Base-by-base conservation (phyloP, 2,329 filamentous ascomycete species). In the Alternaria sp. region DNA sequence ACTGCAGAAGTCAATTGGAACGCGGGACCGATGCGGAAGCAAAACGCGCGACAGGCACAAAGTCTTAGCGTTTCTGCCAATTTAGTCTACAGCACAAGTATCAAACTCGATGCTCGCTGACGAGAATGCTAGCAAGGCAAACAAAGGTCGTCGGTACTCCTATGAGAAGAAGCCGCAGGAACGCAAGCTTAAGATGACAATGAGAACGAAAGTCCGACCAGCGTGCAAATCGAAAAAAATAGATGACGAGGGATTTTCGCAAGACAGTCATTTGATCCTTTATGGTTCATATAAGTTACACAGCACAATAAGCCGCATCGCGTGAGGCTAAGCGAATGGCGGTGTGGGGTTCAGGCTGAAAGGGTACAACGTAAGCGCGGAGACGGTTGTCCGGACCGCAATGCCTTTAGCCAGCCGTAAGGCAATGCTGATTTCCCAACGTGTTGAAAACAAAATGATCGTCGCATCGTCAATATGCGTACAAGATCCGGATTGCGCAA, bases 311-410 rank as follows among this genome's bases (percentile, higher is more conserved):
- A 70, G 62, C 65, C 71, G 63, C 66, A 62, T 40, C 51, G 65
- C 68, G 72, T 72, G 71, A 71, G 71, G 66, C 70, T 72, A 70
- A 72, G 67, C 69, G 69, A 72, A 60, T 57, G 46, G 60, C 64
- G 64, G 57, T 65, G 74, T 73, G 72, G 72, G 71, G 72, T 72
- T 62, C 57, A 62, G 57, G 64, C 65, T 62, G 59, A 69, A 68
- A 56, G 56, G 66, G 68, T 26, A 68, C 63, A 45, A 49, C 54
- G 59, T 58, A 68, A 65, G 67, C 68, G 63, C 67, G 67, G 65
- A 65, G 56, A 53, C 73, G 73, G 72, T 60, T 69, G 57, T 62
- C 66, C 72, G 74, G 72, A 65, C 74, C 74, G 74, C 60, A 63
- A 65, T 49, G 66, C 71, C 71, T 69, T 75, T 67, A 68, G 51